Evolutionary conservation across 2,329 filamentous ascomycete species (phyloP), one percentile per base, ranked within the genome.

Genomic region (Ophiostoma sp.): DNA sequence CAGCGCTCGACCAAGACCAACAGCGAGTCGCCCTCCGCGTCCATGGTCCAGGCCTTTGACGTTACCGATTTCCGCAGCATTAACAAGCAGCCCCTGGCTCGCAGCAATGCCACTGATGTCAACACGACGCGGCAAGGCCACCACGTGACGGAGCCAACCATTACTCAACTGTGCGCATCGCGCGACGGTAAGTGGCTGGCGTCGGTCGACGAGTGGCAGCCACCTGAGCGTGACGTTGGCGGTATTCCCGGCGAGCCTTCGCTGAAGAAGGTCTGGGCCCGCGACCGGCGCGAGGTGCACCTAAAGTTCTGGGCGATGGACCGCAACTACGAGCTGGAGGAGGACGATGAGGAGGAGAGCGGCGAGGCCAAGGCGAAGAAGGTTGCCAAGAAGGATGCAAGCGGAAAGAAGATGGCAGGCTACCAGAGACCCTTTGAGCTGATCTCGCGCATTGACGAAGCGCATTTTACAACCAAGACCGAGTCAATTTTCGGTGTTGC

Each of bases 171-270:
- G 66, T 85, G 88, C 60, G 87, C 95, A 73, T 94, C 91, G 60
- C 81, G 84, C 65, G 89, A 98, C 75, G 94, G 94, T 18, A 84
- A 87, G 72, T 98, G 94, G 93, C 84, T 99, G 69, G 93, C 90
- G 4, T 97, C 92, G 1, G 85, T 96, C 1, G 95, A 99, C 76
- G 91, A 93, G 74, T 99, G 95, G 95, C 84, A 85, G 66, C 93
- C 93, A 1, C 87, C 91, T 9, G 79, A 81, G 12, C 81, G 85
- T 70, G 93, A 97, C 75, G 78, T 91, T 14, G 83, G 85, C 52
- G 83, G 84, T 68, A 77, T 90, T 8, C 80, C 81, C 27, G 78
- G 77, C 55, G 77, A 75, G n/a, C 75, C 77, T 66, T 78, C 75
- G 64, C 73, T 73, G 6, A 68, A 73, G 74, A 69, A 77, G 70